Evolutionary conservation across 495 filamentous ascomycete genomes (phyloP), one percentile per base, ranked within the genome.

Genomic region (Penicillium fimorum): DNA sequence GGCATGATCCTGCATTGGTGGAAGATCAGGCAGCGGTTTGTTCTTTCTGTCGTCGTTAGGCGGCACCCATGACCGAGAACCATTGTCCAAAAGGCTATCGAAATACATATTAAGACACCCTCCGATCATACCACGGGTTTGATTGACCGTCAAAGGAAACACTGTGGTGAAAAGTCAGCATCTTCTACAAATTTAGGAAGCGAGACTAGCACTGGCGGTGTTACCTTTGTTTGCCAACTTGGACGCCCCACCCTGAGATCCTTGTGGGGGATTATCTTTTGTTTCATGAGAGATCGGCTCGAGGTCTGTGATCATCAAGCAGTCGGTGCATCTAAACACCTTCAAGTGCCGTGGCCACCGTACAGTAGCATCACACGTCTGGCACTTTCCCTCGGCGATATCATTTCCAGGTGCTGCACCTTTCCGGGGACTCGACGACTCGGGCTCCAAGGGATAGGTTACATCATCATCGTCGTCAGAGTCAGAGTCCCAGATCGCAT

Each of bases 291-390:
- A 10, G n/a, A 64, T 58, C 12, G 83, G 83, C 56, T 83, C 81
- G 46, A 96, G 66, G 65, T 96, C 92, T 61, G 94, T 96, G 62
- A 97, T 83, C 46, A 88, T 96, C 62, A 91, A 74, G 70, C 92
- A 97, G 46, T 88, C 84, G 32, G 89, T 88, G 70, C 92, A 97
- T 61, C 90, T 81, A 72, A 92, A 96, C 41, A 87, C 78, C 25
- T 81, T 80, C 60, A 93, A 67, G 53, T 86, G 79, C 56, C 79
- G 82, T n/a, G 92, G 91, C 89, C 91, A 96, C 47, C 86, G 84
- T 46, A 96, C 84, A 40, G 84, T 82, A 47, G 87, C 88, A 66
- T 87, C 88, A 67, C 92, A 96, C 11, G 89, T 91, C 76, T 87
- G 85, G 64, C 91, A 96, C 62, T 82, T 87, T 13, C 90, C 90